These are phyloP conservation scores for Populus hybrid DNA, from an alignment of 441 rosid genomes.

Conservation along the genomic window DNA sequence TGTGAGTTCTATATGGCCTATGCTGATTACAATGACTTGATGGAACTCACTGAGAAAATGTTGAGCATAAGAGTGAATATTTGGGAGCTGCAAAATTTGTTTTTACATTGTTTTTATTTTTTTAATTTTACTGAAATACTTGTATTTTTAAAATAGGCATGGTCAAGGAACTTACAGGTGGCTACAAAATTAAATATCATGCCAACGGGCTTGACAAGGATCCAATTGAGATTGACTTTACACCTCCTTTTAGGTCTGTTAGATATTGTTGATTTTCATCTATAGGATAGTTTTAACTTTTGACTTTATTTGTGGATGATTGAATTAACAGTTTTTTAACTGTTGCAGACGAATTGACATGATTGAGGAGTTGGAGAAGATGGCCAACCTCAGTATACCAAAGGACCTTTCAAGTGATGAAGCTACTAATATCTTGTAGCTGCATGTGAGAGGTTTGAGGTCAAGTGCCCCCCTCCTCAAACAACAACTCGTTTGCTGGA, in stretches of 20 bases:
- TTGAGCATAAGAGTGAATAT: conserved; percentile 49
- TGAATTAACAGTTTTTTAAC: conserved; percentile 4
- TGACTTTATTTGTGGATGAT: neutral
- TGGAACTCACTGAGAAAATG: conserved; percentile 74
- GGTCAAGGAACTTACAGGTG: conserved; percentile 81
- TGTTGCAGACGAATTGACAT: conserved; percentile 71
- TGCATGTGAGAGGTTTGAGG: conserved; percentile 63
- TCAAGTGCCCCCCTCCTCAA: conserved; percentile 83
- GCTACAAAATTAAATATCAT: conserved; percentile 75
- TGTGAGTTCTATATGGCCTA: conserved; percentile 96
- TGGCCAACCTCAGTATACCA: conserved; percentile 70
- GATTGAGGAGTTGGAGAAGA: conserved; percentile 73
- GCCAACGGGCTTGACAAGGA: conserved; percentile 71
- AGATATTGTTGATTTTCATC: neutral
- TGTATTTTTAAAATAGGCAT: conserved; percentile 44
- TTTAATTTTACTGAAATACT: neutral
- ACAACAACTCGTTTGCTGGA: conserved; percentile 76
- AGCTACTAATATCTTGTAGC: conserved; percentile 60
- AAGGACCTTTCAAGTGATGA: conserved; percentile 68
- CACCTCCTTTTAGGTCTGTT: conserved; percentile 79
- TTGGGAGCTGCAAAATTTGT: neutral
- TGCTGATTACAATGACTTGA: conserved; percentile 84
- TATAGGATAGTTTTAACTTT: neutral
- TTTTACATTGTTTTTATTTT: neutral
- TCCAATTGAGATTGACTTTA: conserved; percentile 84